Evolutionary conservation across 192 early-diverging fungal genomes (phyloP).

Genomic region (Dispira parvispora): DNA sequence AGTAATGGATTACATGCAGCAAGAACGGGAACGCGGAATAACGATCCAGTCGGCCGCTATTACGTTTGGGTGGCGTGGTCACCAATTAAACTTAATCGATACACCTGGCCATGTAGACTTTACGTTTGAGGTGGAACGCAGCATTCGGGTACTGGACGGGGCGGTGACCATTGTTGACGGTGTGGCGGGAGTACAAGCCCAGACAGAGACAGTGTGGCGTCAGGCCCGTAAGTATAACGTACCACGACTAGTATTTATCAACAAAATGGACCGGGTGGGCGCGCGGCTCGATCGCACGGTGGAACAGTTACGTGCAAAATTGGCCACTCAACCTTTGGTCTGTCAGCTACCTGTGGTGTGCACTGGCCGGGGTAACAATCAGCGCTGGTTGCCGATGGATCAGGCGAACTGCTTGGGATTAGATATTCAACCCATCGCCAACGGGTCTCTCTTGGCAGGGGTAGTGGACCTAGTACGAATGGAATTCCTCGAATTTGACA

Average conservation of each 20-base stretch:
- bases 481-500: conserved; percentile 46
- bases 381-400: conserved; percentile 18
- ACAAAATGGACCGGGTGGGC: conserved; percentile 89
- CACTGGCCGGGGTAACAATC: conserved; percentile 20
- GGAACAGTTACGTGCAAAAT: conserved; percentile 5
- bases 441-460: conserved; percentile 27
- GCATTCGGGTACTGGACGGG: conserved; percentile 84
- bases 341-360: conserved; percentile 13
- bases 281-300: conserved; percentile 25
- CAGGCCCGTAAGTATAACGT: conserved; percentile 72
- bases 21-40: conserved; percentile 84
- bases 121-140: conserved; percentile 87
- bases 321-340: background rate
- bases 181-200: conserved; percentile 91
- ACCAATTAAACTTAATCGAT: conserved; percentile 84
- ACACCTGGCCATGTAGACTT: conserved; percentile 96
- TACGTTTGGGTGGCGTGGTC: conserved; percentile 55
- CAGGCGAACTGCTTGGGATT: background rate
- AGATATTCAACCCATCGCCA: background rate
- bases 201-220: conserved; percentile 87
- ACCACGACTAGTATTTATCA: conserved; percentile 78
- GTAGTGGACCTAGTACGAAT: conserved; percentile 62
- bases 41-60: conserved; percentile 90
- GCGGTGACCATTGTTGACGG: conserved; percentile 86
- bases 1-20: conserved; percentile 80